These are phyloP conservation scores for Salix purpurea DNA, from an alignment of 345 rosid species.

Conservation along the genomic window DNA sequence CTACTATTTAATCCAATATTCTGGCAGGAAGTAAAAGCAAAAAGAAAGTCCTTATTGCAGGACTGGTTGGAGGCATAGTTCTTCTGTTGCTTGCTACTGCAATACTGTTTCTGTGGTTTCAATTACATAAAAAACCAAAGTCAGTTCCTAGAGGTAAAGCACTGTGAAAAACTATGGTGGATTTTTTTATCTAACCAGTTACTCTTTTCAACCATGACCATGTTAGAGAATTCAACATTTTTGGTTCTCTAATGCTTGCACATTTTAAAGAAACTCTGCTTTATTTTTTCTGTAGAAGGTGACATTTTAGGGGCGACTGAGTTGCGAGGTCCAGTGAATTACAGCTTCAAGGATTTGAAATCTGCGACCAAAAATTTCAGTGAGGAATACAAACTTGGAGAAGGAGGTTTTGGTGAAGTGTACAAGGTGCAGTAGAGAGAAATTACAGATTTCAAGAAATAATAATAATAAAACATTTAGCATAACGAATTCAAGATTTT, in stretches of 20 bases:
- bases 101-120: constrained; percentile 26
- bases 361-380: constrained; percentile 34
- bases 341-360: constrained; percentile 38
- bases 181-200: no score
- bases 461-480: no score
- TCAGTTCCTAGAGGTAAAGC: constrained; percentile 18
- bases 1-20: background rate
- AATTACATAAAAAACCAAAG: constrained; percentile 18
- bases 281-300: constrained; percentile 9
- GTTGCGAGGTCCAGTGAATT: constrained; percentile 40
- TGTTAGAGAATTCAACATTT: no score
- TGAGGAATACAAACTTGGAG: constrained; percentile 40
- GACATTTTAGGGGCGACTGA: constrained; percentile 29
- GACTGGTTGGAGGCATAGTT: constrained; percentile 38
- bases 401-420: constrained; percentile 50
- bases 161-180: background rate
- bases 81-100: constrained; percentile 10
- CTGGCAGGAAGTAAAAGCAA: constrained; percentile 22
- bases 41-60: constrained; percentile 34
- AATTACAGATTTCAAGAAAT: background rate
- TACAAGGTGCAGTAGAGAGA: constrained; percentile 31
- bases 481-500: no score
- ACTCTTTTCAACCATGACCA: no score
- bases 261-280: background rate
- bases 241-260: no score